phyloP scores from a whole-genome alignment of 2,329 filamentous ascomycete genomes.

The Colletotrichum noveboracense region DNA sequence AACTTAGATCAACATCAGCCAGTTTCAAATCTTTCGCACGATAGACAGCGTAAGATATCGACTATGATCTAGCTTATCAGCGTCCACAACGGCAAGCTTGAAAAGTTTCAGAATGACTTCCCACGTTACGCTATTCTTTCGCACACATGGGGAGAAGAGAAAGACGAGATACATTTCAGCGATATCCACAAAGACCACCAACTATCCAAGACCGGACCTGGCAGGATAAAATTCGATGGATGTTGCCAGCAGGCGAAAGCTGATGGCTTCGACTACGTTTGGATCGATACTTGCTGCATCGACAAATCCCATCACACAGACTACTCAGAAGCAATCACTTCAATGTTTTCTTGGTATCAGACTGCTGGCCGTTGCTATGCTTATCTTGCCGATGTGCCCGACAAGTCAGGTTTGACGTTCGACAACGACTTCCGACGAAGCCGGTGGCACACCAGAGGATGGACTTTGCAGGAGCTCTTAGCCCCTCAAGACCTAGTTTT shows the following conservation, averaged over 20 bases:
- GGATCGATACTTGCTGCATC: background rate
- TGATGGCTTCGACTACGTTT: background rate
- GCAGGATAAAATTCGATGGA: background rate
- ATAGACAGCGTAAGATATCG: background rate
- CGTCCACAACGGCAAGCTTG: background rate
- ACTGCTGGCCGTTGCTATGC: background rate
- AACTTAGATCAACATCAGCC: too few species aligned
- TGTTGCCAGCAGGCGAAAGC: background rate
- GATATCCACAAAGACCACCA: background rate
- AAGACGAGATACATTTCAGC: background rate
- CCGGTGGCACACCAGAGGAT: background rate
- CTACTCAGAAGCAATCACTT: background rate
- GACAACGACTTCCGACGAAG: background rate
- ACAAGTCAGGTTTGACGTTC: background rate
- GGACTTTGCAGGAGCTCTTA: background rate
- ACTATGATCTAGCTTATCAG: background rate
- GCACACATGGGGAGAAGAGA: background rate
- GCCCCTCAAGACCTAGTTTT: background rate
- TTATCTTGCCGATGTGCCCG: background rate
- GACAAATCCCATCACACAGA: background rate
- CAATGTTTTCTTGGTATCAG: background rate
- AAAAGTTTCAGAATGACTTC: background rate
- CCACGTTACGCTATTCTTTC: background rate
- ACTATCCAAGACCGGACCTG: background rate
- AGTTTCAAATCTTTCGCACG: rapidly evolving